Percentiles rank a stretch among this genome's conserved stretches.
Evolutionary conservation across 345 rosid genomes (phyloP).

Genomic region (Isatis tinctoria): DNA sequence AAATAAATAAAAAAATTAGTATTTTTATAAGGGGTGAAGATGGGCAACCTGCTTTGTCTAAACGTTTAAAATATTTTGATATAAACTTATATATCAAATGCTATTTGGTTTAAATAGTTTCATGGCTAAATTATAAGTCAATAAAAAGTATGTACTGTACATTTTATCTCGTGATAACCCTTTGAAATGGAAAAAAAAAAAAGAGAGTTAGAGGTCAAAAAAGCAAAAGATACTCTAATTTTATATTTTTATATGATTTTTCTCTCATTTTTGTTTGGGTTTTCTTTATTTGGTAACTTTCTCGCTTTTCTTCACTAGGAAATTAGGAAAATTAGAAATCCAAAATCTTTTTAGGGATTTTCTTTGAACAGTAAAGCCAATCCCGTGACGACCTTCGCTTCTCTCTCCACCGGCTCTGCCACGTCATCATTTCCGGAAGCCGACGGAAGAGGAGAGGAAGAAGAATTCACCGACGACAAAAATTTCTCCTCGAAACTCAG

Average conservation of each 20-base stretch:
- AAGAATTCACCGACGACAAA: constrained; percentile 4
- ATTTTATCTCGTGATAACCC: background rate
- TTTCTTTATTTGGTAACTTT: background rate
- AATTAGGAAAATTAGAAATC: constrained; percentile 16
- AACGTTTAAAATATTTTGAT: background rate
- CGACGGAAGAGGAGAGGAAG: background rate
- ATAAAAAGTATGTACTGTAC: too few relatives aligned
- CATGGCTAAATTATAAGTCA: background rate
- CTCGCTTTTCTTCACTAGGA: background rate
- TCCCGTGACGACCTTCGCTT: constrained; percentile 60
- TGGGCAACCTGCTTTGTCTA: background rate
- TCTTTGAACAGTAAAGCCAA: constrained; percentile 75
- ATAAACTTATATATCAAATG: background rate
- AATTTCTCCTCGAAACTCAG: constrained; percentile 49
- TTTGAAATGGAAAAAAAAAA: background rate
- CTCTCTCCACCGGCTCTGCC: constrained; percentile 39
- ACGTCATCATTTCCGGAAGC: constrained; percentile 20
- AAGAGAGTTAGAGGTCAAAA: constrained; percentile 2
- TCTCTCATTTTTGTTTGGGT: background rate
- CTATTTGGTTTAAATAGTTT: background rate
- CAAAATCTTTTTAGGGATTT: constrained; percentile 51
- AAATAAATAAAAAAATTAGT: too few relatives aligned
- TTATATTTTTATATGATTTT: background rate
- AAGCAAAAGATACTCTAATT: background rate
- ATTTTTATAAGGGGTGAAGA: background rate